Percentiles rank a stretch among this genome's conserved stretches.
Evolutionary conservation across 2,329 filamentous ascomycete genomes (phyloP).

Genomic region (Diaporthe ampelina): DNA sequence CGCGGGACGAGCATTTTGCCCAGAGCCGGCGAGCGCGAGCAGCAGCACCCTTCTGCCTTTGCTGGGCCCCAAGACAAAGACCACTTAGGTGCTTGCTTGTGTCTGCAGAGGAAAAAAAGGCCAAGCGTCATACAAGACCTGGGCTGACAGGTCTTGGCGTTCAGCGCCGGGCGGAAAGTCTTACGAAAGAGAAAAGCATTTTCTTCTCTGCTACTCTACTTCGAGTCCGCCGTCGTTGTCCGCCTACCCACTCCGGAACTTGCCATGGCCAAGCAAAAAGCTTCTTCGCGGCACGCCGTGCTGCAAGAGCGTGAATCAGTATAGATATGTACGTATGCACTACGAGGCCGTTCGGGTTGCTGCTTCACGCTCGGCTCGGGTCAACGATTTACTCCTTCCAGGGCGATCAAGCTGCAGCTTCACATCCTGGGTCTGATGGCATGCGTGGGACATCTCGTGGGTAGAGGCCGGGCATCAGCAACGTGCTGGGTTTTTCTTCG

Average conservation of each 20-base stretch:
- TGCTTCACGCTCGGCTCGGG: not conserved
- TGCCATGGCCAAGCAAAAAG: not conserved
- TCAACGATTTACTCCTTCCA: not conserved
- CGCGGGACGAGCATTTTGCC: conserved; percentile 33
- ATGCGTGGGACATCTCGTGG: not conserved
- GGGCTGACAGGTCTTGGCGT: conserved; percentile 29
- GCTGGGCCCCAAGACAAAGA: not conserved
- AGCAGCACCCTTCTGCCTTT: not conserved
- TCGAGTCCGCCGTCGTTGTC: not conserved
- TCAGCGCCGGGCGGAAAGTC: not conserved
- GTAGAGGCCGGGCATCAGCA: not conserved
- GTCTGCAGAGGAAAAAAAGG: not conserved
- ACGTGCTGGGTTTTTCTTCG: not conserved
- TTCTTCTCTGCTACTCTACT: not conserved
- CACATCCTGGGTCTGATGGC: not conserved
- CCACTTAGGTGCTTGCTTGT: not conserved
- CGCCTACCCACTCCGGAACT: not conserved
- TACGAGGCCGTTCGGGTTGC: not conserved
- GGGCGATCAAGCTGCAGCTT: not conserved
- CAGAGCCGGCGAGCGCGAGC: not conserved
- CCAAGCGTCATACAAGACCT: conserved; percentile 26
- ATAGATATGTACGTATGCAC: too few relatives aligned
- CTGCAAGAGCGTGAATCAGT: conserved; percentile 7
- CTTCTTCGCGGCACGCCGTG: not conserved
- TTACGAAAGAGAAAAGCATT: too few relatives aligned